phyloP scores from a whole-genome alignment of 257 asterid species.

The Ilex asprella region DNA sequence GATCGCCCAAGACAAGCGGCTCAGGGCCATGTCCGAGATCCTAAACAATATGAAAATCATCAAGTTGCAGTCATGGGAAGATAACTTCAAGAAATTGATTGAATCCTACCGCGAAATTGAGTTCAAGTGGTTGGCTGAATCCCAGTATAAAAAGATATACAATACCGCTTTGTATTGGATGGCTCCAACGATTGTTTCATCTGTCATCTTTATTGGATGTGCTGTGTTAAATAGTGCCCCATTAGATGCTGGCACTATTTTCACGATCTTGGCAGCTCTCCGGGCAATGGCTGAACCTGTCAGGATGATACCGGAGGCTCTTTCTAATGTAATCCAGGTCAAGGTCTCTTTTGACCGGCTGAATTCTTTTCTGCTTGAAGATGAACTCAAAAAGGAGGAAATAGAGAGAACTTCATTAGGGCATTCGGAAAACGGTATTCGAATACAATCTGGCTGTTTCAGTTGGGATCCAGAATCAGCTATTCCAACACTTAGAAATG shows the following conservation, averaged over 20 bases:
- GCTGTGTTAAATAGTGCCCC: slow-evolving; percentile 44
- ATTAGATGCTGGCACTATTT: slow-evolving; percentile 54
- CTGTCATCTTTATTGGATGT: slow-evolving; percentile 53
- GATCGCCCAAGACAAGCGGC: slow-evolving; percentile 56
- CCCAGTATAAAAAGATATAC: slow-evolving; percentile 35
- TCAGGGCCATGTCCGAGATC: slow-evolving; percentile 60
- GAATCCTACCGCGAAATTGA: slow-evolving; percentile 43
- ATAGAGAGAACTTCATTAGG: background rate
- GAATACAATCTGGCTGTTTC: slow-evolving; percentile 39
- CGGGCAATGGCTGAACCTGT: slow-evolving; percentile 67
- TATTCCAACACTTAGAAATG: slow-evolving; percentile 23
- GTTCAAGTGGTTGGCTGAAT: slow-evolving; percentile 55
- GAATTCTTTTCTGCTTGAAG: slow-evolving; percentile 50
- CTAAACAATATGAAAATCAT: slow-evolving; percentile 72
- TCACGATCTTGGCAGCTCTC: slow-evolving; percentile 59
- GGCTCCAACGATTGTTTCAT: slow-evolving; percentile 63
- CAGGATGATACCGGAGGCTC: slow-evolving; percentile 52
- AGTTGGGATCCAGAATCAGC: slow-evolving; percentile 47
- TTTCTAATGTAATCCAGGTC: slow-evolving; percentile 54
- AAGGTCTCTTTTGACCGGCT: slow-evolving; percentile 67
- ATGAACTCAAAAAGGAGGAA: slow-evolving; percentile 43
- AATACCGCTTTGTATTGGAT: slow-evolving; percentile 50
- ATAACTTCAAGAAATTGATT: slow-evolving; percentile 47
- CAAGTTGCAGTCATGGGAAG: slow-evolving; percentile 79
- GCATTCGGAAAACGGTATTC: slow-evolving; percentile 17